Evolutionary conservation across 441 rosid genomes (phyloP).

Genomic region (Pelargonium citronellum): DNA sequence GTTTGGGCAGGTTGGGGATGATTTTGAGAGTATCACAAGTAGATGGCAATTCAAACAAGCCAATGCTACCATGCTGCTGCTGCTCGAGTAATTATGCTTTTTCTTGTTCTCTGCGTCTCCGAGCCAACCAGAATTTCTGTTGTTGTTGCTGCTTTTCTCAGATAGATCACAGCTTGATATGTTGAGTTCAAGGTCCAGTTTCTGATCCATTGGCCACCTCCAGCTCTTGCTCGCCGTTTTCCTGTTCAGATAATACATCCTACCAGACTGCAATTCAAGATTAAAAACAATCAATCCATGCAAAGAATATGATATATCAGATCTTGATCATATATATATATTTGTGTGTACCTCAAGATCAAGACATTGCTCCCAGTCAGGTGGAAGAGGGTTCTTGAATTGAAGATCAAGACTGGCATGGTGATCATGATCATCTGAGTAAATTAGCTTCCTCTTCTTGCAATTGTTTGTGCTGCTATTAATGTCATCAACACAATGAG

Average conservation of each 20-base stretch:
- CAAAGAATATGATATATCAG: no score
- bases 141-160: constrained; percentile 2
- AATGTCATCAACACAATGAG: constrained; percentile 6
- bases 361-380: constrained; percentile 52
- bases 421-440: constrained; percentile 12
- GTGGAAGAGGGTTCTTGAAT: constrained; percentile 35
- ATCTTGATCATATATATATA: no score
- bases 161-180: constrained; percentile 23
- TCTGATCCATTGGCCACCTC: constrained; percentile 41
- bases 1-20: constrained; percentile 48
- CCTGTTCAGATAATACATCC: constrained; percentile 41
- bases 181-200: constrained; percentile 45
- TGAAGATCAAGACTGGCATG: constrained; percentile 40
- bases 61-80: constrained; percentile 39
- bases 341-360: constrained; percentile 34
- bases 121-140: neutral
- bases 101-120: constrained; percentile 17
- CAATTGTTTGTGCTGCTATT: constrained; percentile 22
- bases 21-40: constrained; percentile 44
- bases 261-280: constrained; percentile 37
- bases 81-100: constrained; percentile 4
- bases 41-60: constrained; percentile 51
- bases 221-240: constrained; percentile 38
- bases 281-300: no score
- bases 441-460: constrained; percentile 36